Evolutionary conservation across 257 asterid genomes (phyloP).

Genomic region (Handroanthus guayacan): DNA sequence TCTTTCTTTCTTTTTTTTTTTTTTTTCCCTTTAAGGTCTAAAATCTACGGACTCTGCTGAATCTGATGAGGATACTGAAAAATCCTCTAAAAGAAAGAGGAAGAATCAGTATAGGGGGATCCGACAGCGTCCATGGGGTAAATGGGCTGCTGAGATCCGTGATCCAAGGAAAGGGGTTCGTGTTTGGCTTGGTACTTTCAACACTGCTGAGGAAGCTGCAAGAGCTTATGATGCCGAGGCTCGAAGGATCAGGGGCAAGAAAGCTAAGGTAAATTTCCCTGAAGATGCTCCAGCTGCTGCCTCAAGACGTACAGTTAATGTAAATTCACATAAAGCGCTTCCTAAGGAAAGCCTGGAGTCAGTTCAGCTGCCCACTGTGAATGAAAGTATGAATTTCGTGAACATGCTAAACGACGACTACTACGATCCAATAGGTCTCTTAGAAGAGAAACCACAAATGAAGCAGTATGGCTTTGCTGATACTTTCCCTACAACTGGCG

Average conservation of each 20-base stretch:
- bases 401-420: conserved; percentile 42
- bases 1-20: neutral
- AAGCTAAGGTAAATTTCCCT: conserved; percentile 96
- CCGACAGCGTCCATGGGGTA: conserved; percentile 99
- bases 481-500: conserved; percentile 47
- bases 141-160: conserved; percentile 99
- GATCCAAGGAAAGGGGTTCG: conserved; percentile 97
- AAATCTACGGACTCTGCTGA: conserved; percentile 47
- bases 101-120: conserved; percentile 96
- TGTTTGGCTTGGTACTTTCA: conserved; percentile 98
- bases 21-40: conserved; percentile 51
- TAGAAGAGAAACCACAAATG: conserved; percentile 75
- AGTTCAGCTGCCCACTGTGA: conserved; percentile 39
- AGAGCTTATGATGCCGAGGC: conserved; percentile 96
- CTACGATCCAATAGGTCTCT: conserved; percentile 46
- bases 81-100: conserved; percentile 85
- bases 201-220: conserved; percentile 99
- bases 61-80: conserved; percentile 65
- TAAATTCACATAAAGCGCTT: conserved; percentile 39
- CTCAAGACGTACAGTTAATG: conserved; percentile 50
- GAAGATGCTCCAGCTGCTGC: conserved; percentile 57
- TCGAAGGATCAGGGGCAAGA: conserved; percentile 87
- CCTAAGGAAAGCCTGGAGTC: conserved; percentile 46
- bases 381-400: conserved; percentile 36
- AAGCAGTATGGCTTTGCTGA: conserved; percentile 47